Conservation (phyloP, 257 asterid species). For the Solanum peruvianum region DNA sequence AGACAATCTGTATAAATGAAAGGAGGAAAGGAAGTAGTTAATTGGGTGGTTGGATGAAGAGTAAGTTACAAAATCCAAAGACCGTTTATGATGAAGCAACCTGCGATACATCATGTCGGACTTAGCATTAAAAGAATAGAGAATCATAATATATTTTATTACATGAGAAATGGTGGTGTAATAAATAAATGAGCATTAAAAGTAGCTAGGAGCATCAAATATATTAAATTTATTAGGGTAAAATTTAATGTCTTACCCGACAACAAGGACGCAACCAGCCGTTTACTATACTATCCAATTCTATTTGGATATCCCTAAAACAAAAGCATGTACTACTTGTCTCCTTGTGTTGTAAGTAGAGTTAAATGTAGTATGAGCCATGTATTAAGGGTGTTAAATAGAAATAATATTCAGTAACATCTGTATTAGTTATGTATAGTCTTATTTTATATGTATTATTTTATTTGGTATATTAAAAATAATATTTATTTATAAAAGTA, state of each 20-base stretch:
- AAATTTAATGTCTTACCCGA: not conserved
- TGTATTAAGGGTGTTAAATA: no score
- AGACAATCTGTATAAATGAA: no score
- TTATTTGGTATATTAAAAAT: no score
- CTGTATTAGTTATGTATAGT: no score
- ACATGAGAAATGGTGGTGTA: not conserved
- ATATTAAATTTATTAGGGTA: not conserved
- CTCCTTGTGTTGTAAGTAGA: not conserved
- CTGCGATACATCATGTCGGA: not conserved
- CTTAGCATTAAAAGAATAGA: not conserved
- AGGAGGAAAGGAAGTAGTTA: no score
- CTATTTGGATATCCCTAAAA: not conserved
- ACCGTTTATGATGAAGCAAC: not conserved
- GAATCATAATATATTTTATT: not conserved
- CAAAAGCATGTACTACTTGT: slow-evolving; percentile 1
- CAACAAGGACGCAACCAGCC: slow-evolving; percentile 19
- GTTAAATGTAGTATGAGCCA: not conserved
- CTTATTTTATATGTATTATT: no score
- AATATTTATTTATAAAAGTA: no score
- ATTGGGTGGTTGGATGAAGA: not conserved
- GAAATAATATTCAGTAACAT: no score
- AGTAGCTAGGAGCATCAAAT: not conserved
- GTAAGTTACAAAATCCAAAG: slow-evolving; percentile 7
- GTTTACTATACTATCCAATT: not conserved
- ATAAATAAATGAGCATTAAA: slow-evolving; percentile 1